Evolutionary conservation across 768 basidiomycete genomes (phyloP).

Genomic region (Lentinus tigrinus): DNA sequence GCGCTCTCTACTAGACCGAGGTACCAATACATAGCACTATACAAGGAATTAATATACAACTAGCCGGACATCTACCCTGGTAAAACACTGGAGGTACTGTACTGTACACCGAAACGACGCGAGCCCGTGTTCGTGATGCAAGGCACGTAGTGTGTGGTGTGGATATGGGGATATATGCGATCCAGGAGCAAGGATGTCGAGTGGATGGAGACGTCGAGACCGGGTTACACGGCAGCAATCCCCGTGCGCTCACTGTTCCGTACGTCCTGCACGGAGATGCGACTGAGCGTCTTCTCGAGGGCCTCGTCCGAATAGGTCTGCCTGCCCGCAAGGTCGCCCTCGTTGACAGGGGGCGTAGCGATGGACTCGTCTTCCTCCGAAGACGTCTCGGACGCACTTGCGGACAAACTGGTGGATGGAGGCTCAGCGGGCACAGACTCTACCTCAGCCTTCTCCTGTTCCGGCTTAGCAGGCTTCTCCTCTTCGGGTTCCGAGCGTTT

Average conservation of each 20-base stretch:
- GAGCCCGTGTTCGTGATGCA: too few species aligned
- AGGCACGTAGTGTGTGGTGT: too few species aligned
- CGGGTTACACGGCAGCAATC: background rate
- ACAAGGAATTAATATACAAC: background rate
- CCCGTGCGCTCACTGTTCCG: background rate
- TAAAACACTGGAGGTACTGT: background rate
- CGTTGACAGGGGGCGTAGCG: constrained; percentile 6
- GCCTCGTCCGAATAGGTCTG: background rate
- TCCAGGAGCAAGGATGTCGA: background rate
- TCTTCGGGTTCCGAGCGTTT: background rate
- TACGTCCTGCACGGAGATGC: constrained; percentile 4
- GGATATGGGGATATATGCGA: too few species aligned
- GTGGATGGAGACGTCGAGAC: background rate
- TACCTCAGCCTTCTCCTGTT: background rate
- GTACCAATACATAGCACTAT: background rate
- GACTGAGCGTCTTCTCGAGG: background rate
- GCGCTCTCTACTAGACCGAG: too few species aligned
- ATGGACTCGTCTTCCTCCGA: constrained; percentile 9
- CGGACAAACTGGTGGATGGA: background rate
- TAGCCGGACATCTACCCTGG: background rate
- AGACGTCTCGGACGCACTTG: constrained; percentile 9
- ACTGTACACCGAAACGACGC: too few species aligned
- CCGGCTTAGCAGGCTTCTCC: too few species aligned
- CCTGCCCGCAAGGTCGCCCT: background rate
- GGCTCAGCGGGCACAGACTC: background rate